Percentiles rank a stretch among this genome's conserved stretches.
Evolutionary conservation across 208 protist species (phyloP).

Genomic region (Porcisia hertigi): DNA sequence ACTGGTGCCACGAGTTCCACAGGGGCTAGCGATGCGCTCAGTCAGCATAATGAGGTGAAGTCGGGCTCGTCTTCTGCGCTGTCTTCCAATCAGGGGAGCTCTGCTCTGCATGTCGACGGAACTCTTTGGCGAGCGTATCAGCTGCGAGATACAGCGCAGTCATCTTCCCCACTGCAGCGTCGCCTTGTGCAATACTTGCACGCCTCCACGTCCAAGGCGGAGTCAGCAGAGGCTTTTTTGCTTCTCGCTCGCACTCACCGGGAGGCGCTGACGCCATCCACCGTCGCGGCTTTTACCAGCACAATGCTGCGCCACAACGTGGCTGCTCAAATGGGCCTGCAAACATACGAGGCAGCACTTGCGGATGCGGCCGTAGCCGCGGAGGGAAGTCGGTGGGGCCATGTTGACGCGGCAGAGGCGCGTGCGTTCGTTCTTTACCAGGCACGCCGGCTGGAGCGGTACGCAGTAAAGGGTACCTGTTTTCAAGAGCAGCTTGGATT

Average conservation of each 20-base stretch:
- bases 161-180: conserved; percentile 25
- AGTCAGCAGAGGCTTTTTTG: conserved; percentile 51
- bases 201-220: conserved; percentile 36
- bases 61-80: neutral
- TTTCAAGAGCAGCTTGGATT: conserved; percentile 56
- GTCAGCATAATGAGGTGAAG: neutral
- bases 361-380: conserved; percentile 41
- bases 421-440: conserved; percentile 55
- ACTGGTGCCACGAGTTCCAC: neutral
- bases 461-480: conserved; percentile 45
- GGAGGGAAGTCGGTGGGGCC: conserved; percentile 44
- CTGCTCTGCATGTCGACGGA: neutral
- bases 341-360: conserved; percentile 45
- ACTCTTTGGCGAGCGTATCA: conserved; percentile 23
- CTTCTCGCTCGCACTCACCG: conserved; percentile 29
- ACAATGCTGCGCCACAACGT: conserved; percentile 52
- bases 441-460: conserved; percentile 42
- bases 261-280: conserved; percentile 23
- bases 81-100: no score
- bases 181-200: conserved; percentile 30
- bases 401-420: conserved; percentile 44
- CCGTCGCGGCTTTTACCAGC: conserved; percentile 35
- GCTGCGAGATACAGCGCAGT: conserved; percentile 12
- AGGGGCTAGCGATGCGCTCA: neutral
- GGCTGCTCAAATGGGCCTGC: conserved; percentile 37